Percentiles rank a stretch among this genome's conserved stretches.
Conservation (phyloP, 2,329 filamentous ascomycete genomes). For the Neurospora sp. region DNA sequence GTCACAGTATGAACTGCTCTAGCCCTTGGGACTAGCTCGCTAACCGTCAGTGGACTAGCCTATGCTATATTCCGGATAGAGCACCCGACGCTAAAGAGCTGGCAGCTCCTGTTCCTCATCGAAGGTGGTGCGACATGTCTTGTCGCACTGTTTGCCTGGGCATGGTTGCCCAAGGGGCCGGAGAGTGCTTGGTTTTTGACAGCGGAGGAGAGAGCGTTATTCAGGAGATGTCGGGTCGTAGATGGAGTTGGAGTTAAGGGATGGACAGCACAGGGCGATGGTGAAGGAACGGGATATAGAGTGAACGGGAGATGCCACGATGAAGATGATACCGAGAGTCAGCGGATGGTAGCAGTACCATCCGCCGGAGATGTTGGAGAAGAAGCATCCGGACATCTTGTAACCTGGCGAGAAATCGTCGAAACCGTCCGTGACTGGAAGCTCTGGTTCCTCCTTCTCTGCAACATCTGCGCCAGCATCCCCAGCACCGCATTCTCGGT, state of each 20-base stretch:
- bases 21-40: background rate
- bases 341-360: background rate
- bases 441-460: conserved; percentile 23
- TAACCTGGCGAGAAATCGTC: conserved; percentile 22
- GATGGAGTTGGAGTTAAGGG: conserved; percentile 24
- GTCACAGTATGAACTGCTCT: background rate
- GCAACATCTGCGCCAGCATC: conserved; percentile 25
- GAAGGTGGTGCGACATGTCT: conserved; percentile 30
- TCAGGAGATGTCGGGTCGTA: conserved; percentile 17
- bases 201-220: conserved; percentile 21
- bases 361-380: background rate
- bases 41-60: conserved; percentile 5
- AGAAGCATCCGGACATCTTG: background rate
- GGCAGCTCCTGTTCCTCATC: conserved; percentile 36
- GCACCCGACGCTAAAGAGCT: conserved; percentile 22
- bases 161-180: conserved; percentile 28
- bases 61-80: conserved; percentile 31
- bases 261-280: conserved; percentile 22
- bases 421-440: conserved; percentile 27
- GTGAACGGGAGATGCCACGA: conserved; percentile 8
- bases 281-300: conserved; percentile 6
- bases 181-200: conserved; percentile 29
- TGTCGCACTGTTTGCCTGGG: conserved; percentile 27
- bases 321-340: background rate
- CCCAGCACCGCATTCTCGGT: conserved; percentile 23